A percentile compares a stretch with the other conserved stretches of the same genome.
Conservation (phyloP, 2,329 filamentous ascomycete genomes). For the Sporothrix dimorphospora region DNA sequence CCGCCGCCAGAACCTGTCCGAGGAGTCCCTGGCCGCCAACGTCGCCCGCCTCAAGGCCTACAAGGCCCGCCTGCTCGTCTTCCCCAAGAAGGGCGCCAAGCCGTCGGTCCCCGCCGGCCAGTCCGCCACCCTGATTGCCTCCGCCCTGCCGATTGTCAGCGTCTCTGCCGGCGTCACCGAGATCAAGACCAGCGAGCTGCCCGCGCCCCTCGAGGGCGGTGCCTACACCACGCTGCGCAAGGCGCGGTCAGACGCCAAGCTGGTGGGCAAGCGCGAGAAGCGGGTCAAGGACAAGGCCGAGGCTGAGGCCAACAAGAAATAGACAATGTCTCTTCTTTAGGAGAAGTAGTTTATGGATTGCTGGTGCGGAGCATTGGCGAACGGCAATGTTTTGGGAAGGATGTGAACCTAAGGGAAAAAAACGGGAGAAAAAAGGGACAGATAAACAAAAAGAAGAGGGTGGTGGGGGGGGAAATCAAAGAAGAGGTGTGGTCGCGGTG, state of each 20-base stretch:
- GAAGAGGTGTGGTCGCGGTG: not conserved
- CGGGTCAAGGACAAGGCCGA: slow-evolving; percentile 85
- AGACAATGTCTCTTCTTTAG: slow-evolving; percentile 44
- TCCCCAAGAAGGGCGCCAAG: slow-evolving; percentile 95
- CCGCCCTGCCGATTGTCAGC: slow-evolving; percentile 73
- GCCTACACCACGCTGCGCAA: slow-evolving; percentile 86
- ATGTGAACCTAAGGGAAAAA: slow-evolving; percentile 5
- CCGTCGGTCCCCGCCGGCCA: slow-evolving; percentile 88
- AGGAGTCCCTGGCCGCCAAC: slow-evolving; percentile 93
- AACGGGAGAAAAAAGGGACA: slow-evolving; percentile 3
- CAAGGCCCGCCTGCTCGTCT: slow-evolving; percentile 93
- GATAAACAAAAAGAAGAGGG: slow-evolving; percentile 15
- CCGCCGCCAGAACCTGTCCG: slow-evolving; percentile 95
- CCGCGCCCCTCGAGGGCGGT: slow-evolving; percentile 73
- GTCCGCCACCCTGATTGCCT: slow-evolving; percentile 58
- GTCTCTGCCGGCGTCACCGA: slow-evolving; percentile 66
- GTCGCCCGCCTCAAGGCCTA: slow-evolving; percentile 98
- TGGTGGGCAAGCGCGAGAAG: slow-evolving; percentile 88
- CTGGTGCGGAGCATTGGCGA: not conserved
- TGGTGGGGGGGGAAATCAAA: not conserved
- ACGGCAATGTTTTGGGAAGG: not conserved
- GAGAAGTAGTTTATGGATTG: not conserved
- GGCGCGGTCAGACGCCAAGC: slow-evolving; percentile 80
- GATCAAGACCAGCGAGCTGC: slow-evolving; percentile 81
- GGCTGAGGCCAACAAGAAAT: slow-evolving; percentile 85